These are phyloP conservation scores for Allomyces arbusculus DNA, from an alignment of 192 early-diverging fungal species.

Conservation along the genomic window DNA sequence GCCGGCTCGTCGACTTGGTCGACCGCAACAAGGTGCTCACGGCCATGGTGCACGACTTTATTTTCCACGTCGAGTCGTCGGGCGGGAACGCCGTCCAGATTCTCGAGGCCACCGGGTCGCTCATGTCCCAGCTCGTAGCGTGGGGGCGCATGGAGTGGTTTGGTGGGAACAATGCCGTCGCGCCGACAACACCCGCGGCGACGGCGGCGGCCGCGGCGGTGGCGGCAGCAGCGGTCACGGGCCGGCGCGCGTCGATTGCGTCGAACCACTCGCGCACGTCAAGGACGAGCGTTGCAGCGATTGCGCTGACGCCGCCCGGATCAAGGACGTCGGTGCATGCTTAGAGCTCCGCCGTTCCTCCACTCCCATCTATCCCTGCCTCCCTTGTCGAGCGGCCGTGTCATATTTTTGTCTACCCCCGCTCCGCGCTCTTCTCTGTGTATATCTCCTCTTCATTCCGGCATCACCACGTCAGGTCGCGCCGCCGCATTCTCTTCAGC, in stretches of 20 bases:
- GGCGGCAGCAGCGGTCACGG: slow-evolving; percentile 2
- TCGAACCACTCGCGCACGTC: slow-evolving; percentile 62
- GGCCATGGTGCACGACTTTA: slow-evolving; percentile 34
- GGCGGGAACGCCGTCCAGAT: slow-evolving; percentile 38
- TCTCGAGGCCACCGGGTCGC: slow-evolving; percentile 34
- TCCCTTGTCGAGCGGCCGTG: too few species aligned
- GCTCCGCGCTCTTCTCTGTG: too few species aligned
- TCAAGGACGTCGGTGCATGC: slow-evolving; percentile 31
- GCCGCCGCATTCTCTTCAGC: too few species aligned
- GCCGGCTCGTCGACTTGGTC: slow-evolving; percentile 47
- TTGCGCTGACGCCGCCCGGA: slow-evolving; percentile 39
- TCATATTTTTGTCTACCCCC: too few species aligned
- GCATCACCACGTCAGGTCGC: too few species aligned
- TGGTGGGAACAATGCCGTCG: too few species aligned
- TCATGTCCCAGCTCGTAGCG: slow-evolving; percentile 65
- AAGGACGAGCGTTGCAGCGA: slow-evolving; percentile 53
- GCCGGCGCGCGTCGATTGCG: slow-evolving; percentile 26
- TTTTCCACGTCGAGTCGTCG: slow-evolving; percentile 31
- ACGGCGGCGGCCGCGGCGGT: slow-evolving; percentile 14
- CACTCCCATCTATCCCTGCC: too few species aligned
- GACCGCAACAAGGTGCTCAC: slow-evolving; percentile 38
- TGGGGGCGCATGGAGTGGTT: slow-evolving; percentile 24
- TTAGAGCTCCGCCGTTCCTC: slow-evolving; percentile 16
- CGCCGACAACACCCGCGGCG: too few species aligned
- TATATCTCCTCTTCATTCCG: too few species aligned